Conservation (phyloP, 805 yeast genomes). For the Nakazawaea wyomingensis region DNA sequence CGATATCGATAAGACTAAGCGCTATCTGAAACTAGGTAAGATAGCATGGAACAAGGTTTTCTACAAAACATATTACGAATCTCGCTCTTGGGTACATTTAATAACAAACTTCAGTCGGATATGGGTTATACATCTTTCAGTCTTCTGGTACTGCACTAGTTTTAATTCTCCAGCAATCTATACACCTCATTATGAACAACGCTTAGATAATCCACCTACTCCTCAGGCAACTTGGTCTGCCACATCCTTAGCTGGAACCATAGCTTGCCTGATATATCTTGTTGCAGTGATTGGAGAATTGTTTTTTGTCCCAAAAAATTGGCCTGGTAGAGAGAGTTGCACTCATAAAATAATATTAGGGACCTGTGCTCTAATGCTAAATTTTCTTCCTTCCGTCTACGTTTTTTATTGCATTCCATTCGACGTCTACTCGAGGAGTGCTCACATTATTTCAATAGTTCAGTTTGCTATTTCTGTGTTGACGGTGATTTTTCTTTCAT, state of each 20-base stretch:
- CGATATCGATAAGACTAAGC: constrained; percentile 23
- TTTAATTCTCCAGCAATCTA: constrained; percentile 47
- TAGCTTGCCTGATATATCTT: constrained; percentile 38
- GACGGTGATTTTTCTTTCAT: constrained; percentile 37
- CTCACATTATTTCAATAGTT: constrained; percentile 30
- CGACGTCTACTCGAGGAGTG: constrained; percentile 29
- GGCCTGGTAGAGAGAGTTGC: constrained; percentile 42
- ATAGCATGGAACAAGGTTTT: constrained; percentile 38
- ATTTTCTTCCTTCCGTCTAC: constrained; percentile 36
- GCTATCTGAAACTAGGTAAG: constrained; percentile 27
- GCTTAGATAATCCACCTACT: constrained; percentile 39
- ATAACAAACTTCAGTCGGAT: constrained; percentile 45
- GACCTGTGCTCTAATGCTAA: constrained; percentile 26
- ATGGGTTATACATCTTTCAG: constrained; percentile 46
- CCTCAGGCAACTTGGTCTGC: constrained; percentile 38
- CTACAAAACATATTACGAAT: constrained; percentile 42
- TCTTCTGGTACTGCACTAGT: constrained; percentile 48
- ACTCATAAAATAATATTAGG: constrained; percentile 29
- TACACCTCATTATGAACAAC: constrained; percentile 35
- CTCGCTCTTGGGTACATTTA: constrained; percentile 45
- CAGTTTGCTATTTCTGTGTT: constrained; percentile 39
- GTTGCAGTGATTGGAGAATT: constrained; percentile 38
- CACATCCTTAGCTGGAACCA: constrained; percentile 39
- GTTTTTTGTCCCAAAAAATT: constrained; percentile 39
- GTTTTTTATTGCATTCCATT: constrained; percentile 33